These are phyloP conservation scores for Chlorella sp. DNA, from an alignment of 139 green algal genomes.

Conservation along the genomic window DNA sequence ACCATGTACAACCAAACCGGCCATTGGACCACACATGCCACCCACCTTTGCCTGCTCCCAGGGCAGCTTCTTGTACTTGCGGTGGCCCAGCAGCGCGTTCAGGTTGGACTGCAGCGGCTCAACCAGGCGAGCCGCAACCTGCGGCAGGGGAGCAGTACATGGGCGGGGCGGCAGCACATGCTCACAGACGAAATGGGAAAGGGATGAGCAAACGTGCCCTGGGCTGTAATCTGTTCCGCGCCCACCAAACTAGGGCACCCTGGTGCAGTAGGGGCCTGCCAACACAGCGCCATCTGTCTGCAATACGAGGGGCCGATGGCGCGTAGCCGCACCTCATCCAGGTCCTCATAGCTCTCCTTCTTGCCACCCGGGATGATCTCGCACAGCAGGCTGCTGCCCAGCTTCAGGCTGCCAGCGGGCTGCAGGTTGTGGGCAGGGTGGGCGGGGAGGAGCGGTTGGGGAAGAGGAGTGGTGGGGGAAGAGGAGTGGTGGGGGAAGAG, in stretches of 20 bases:
- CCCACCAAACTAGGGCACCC: too few species aligned
- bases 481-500: too few species aligned
- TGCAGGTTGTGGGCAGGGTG: background rate
- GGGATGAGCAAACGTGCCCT: too few species aligned
- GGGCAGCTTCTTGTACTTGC: slow-evolving; percentile 59
- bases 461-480: background rate
- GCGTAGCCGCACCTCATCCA: slow-evolving; percentile 69
- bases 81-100: slow-evolving; percentile 47
- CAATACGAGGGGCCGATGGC: too few species aligned
- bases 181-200: too few species aligned
- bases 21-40: too few species aligned
- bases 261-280: too few species aligned
- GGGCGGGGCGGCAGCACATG: too few species aligned
- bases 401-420: slow-evolving; percentile 10
- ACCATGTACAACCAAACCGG: too few species aligned
- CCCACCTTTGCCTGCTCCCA: slow-evolving; percentile 38
- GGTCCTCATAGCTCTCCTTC: slow-evolving; percentile 75
- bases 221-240: too few species aligned
- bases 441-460: background rate
- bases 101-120: slow-evolving; percentile 59
- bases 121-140: slow-evolving; percentile 68
- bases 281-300: too few species aligned
- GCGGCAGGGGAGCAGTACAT: background rate
- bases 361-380: background rate
- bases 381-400: slow-evolving; percentile 12